Base-by-base conservation (phyloP, 495 filamentous ascomycete species). In the Jackrogersella multiformis region DNA sequence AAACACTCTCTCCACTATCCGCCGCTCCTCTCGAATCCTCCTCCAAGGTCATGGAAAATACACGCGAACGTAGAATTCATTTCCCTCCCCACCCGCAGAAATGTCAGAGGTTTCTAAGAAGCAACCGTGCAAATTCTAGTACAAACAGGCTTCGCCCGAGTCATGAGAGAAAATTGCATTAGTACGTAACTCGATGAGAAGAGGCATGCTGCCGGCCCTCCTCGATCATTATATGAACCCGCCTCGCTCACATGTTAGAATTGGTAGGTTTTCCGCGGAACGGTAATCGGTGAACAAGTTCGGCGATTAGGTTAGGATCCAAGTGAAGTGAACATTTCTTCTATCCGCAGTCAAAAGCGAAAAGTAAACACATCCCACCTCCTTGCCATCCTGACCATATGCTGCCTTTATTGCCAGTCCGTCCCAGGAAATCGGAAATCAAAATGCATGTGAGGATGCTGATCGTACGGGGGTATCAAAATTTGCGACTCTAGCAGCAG, bases 351-450 rank as follows among this genome's bases (percentile, higher is more conserved):
- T 70, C 69, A 70, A 70, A 69, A 73, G 70, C 49, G 64, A 69
- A 58, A 59, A 65, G 70, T 51, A 61, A 69, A 68, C 66, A 66
- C 61, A 61, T 62, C 59, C 58, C 64, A 56, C 66, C 61, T 94
- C 92, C 74, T 98, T 94, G 52, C 86, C 84, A 66, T 95, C 94
- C 77, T 88, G 93, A 54, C 69, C 79, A 55, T 92, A 94, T 59
- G 80, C 89, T 98, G 94, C 83, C 97, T 97, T 76, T 97, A 97
- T 55, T 91, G 88, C 74, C 94, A 92, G 74, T 97, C 94, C 20
- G 88, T 90, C 26, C 92, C 92, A 78, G 97, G 95, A 72, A 97
- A 85, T 90, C 84, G 97, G 95, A 72, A 97, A 85, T 90, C 84
- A 69, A 74, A 70, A 73, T 69, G 63, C 58, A 68, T 70, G 64